These are phyloP conservation scores for Bipolaris victoriae DNA, from an alignment of 2,329 filamentous ascomycete genomes.

Conservation along the genomic window DNA sequence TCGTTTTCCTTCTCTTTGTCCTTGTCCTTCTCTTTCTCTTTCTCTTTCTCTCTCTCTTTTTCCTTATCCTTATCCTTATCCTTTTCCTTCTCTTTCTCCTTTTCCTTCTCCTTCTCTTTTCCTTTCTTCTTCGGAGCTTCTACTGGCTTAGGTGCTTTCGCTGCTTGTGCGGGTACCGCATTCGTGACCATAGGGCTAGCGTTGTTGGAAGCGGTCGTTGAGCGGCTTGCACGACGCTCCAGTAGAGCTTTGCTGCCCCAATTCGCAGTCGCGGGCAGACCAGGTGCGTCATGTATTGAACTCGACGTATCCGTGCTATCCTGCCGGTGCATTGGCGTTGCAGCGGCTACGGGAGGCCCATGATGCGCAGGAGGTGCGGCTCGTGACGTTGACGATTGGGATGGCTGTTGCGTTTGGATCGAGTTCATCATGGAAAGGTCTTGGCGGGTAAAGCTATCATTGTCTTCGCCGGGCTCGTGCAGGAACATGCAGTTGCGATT, in stretches of 20 bases:
- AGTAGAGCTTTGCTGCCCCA: slow-evolving; percentile 80
- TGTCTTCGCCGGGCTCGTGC: slow-evolving; percentile 97
- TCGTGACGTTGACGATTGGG: slow-evolving; percentile 60
- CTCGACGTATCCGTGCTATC: slow-evolving; percentile 77
- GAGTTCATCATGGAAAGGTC: slow-evolving; percentile 95
- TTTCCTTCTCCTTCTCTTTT: slow-evolving; percentile 28
- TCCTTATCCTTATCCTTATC: slow-evolving; percentile 29
- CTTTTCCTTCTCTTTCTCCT: slow-evolving; percentile 23
- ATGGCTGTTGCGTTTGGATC: slow-evolving; percentile 76
- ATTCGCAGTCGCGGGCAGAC: slow-evolving; percentile 89
- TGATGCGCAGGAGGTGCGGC: slow-evolving; percentile 59
- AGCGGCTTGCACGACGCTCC: slow-evolving; percentile 76
- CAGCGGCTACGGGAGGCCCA: slow-evolving; percentile 59
- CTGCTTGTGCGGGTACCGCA: slow-evolving; percentile 50
- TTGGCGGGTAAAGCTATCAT: slow-evolving; percentile 93
- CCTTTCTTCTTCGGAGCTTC: slow-evolving; percentile 40
- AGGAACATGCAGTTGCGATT: slow-evolving; percentile 98
- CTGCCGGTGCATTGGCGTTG: slow-evolving; percentile 71
- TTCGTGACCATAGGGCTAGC: slow-evolving; percentile 74
- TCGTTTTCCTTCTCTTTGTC: slow-evolving; percentile 25
- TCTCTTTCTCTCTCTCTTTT: slow-evolving; percentile 35
- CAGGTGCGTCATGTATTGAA: slow-evolving; percentile 72
- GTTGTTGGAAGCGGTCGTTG: slow-evolving; percentile 78
- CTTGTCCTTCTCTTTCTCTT: slow-evolving; percentile 23
- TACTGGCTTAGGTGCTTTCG: slow-evolving; percentile 39